These are phyloP conservation scores for Terfezia claveryi DNA, from an alignment of 495 filamentous ascomycete genomes.

Conservation along the genomic window DNA sequence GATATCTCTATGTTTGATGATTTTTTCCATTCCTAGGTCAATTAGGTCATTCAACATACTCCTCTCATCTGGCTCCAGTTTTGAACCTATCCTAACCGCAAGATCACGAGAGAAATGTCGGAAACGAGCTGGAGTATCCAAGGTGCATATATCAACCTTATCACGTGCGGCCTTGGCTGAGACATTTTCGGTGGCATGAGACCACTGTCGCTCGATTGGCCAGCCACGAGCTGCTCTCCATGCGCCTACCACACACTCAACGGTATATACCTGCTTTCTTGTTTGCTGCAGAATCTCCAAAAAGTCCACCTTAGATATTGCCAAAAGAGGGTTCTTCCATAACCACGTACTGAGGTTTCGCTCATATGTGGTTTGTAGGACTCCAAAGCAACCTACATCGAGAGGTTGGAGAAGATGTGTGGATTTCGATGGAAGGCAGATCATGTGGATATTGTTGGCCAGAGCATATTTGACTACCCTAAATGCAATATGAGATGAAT, in stretches of 20 bases:
- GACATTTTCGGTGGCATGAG: background rate
- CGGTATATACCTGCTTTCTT: background rate
- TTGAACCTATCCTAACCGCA: background rate
- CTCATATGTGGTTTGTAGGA: slow-evolving; percentile 9
- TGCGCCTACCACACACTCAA: background rate
- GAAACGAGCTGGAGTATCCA: background rate
- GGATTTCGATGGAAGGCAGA: slow-evolving; percentile 18
- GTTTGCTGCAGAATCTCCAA: background rate
- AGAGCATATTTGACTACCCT: slow-evolving; percentile 12
- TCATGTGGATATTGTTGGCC: slow-evolving; percentile 11
- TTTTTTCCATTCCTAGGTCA: background rate
- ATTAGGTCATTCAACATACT: background rate
- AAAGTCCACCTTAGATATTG: background rate
- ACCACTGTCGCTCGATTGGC: background rate
- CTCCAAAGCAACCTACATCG: slow-evolving; percentile 15
- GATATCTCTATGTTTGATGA: background rate
- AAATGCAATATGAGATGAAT: slow-evolving; percentile 14
- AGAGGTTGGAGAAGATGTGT: slow-evolving; percentile 18
- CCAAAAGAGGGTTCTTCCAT: background rate
- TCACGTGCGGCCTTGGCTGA: background rate
- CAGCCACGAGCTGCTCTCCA: background rate
- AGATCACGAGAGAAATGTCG: background rate
- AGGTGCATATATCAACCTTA: background rate
- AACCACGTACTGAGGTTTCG: background rate
- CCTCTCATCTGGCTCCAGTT: too few species aligned